Conservation (phyloP, 2,329 filamentous ascomycete genomes). For the Ophiostoma triangulosporum region DNA sequence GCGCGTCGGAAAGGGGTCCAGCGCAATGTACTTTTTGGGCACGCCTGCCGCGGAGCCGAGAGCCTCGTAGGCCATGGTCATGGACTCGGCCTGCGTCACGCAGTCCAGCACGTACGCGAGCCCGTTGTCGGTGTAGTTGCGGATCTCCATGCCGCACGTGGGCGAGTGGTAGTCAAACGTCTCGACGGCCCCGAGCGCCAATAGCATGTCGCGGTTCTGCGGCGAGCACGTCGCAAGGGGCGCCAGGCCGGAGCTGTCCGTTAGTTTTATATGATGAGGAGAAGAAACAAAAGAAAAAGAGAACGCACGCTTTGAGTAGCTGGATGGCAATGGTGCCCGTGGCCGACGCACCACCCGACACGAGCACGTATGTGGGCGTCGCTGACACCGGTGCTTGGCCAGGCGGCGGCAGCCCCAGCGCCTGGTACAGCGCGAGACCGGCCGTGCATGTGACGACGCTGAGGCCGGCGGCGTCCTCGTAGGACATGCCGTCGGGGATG, state of each 20-base stretch:
- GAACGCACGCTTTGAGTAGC: constrained; percentile 19
- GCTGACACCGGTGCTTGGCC: background rate
- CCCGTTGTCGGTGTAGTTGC: constrained; percentile 12
- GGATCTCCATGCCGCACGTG: constrained; percentile 14
- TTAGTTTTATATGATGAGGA: background rate
- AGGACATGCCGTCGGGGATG: constrained; percentile 6
- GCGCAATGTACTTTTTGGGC: constrained; percentile 8
- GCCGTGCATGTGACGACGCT: constrained; percentile 12
- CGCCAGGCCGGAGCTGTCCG: constrained; percentile 5
- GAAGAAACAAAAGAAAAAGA: background rate
- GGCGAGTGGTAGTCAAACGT: constrained; percentile 14
- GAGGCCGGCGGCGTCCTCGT: constrained; percentile 11
- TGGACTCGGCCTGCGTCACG: constrained; percentile 10
- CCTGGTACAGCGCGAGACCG: constrained; percentile 9
- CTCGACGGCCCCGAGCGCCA: constrained; percentile 10
- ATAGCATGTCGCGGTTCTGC: constrained; percentile 6
- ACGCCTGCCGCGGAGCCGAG: constrained; percentile 7
- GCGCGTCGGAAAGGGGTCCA: constrained; percentile 10
- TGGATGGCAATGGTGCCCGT: constrained; percentile 26
- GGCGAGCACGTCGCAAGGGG: constrained; percentile 13
- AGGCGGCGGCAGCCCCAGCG: constrained; percentile 8
- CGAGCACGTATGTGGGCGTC: constrained; percentile 18
- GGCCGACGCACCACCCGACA: constrained; percentile 25
- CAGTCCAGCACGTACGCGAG: constrained; percentile 13
- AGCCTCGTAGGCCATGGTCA: constrained; percentile 12